Evolutionary conservation across 345 rosid species (phyloP).

Genomic region (Syzygium jambos): DNA sequence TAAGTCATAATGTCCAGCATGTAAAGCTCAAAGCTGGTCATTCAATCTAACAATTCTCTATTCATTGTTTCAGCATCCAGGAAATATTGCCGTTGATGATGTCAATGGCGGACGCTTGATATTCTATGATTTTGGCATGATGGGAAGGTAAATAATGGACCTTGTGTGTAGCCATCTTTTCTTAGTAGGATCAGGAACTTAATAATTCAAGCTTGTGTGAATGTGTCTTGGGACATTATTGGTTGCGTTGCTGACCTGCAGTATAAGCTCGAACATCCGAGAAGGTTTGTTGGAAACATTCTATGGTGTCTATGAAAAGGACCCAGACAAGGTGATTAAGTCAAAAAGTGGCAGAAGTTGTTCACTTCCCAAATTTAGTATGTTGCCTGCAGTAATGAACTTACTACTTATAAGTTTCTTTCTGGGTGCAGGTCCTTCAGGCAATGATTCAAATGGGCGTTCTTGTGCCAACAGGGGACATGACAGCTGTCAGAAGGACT

Average conservation of each 20-base stretch:
- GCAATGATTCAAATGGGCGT: slow-evolving; percentile 99
- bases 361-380: not conserved
- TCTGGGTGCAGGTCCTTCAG: slow-evolving; percentile 57
- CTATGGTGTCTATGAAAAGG: slow-evolving; percentile 91
- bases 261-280: slow-evolving; percentile 89
- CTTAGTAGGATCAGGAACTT: not conserved
- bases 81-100: slow-evolving; percentile 98
- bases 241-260: slow-evolving; percentile 20
- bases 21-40: not conserved
- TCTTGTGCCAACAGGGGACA: slow-evolving; percentile 98
- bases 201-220: not conserved
- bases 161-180: not conserved
- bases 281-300: slow-evolving; percentile 87
- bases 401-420: not conserved
- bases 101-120: slow-evolving; percentile 95
- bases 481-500: slow-evolving; percentile 92
- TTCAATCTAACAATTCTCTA: not conserved
- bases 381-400: not conserved
- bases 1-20: not conserved
- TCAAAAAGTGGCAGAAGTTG: slow-evolving; percentile 6
- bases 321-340: slow-evolving; percentile 74
- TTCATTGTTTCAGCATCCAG: slow-evolving; percentile 69
- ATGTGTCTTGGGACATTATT: not conserved
- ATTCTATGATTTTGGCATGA: slow-evolving; percentile 99
- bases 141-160: slow-evolving; percentile 72